phyloP scores from a whole-genome alignment of 805 yeast species.

The Yarrowia osloensis region DNA sequence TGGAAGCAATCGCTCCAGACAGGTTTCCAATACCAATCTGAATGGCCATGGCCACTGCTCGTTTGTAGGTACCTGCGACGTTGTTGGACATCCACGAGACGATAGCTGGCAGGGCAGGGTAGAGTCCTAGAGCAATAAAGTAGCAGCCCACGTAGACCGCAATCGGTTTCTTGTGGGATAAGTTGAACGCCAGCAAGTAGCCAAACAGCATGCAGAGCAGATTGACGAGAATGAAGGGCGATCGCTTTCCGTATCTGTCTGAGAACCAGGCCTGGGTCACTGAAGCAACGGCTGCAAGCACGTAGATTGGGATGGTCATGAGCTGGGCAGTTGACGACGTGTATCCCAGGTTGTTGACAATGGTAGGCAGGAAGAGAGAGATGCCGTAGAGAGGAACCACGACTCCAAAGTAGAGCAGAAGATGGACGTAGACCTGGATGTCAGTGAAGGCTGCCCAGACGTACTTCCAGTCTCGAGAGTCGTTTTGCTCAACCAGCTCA shows the following conservation, averaged over 20 bases:
- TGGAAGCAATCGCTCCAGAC: constrained; percentile 62
- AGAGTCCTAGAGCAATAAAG: constrained; percentile 55
- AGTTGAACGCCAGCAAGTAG: constrained; percentile 49
- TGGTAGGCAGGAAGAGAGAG: constrained; percentile 60
- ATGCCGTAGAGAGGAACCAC: constrained; percentile 61
- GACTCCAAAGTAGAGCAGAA: constrained; percentile 54
- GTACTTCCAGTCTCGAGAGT: constrained; percentile 20
- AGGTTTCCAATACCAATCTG: constrained; percentile 65
- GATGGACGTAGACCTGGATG: constrained; percentile 52
- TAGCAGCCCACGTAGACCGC: constrained; percentile 56
- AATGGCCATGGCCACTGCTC: constrained; percentile 56
- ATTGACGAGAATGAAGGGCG: constrained; percentile 37
- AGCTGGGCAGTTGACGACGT: constrained; percentile 59
- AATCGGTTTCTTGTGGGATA: constrained; percentile 40
- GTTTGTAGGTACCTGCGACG: constrained; percentile 57
- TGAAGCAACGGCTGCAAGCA: constrained; percentile 43
- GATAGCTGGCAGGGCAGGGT: constrained; percentile 59
- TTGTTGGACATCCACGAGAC: constrained; percentile 63
- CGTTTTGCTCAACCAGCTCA: constrained; percentile 1
- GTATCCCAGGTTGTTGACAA: constrained; percentile 55
- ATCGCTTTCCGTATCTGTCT: constrained; percentile 43
- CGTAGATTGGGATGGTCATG: constrained; percentile 51
- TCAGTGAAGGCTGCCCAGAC: constrained; percentile 50
- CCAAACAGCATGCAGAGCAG: constrained; percentile 44
- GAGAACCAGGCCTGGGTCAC: constrained; percentile 35